phyloP scores from a whole-genome alignment of 2,329 filamentous ascomycete genomes.

The Trichophaea hybrida region DNA sequence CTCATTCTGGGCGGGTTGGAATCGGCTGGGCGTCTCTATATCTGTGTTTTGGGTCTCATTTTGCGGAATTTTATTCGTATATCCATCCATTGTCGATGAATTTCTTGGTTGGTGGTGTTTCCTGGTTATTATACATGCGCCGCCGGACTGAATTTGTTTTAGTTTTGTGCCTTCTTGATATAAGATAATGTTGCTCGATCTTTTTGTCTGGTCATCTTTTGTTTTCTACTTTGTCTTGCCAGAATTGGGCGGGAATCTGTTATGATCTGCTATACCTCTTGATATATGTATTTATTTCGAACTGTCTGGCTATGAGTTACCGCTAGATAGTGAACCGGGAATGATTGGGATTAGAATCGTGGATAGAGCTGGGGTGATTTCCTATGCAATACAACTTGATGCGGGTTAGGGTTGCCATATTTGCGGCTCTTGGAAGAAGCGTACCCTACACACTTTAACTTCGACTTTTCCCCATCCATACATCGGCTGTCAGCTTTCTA shows the following conservation, averaged over 20 bases:
- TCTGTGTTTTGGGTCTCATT: background rate
- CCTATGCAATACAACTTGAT: background rate
- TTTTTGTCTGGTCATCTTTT: constrained; percentile 6
- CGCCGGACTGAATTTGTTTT: background rate
- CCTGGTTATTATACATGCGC: background rate
- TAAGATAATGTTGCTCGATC: background rate
- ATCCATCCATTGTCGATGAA: background rate
- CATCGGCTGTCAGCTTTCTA: background rate
- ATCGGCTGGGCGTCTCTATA: background rate
- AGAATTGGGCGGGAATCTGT: constrained; percentile 14
- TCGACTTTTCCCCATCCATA: constrained; percentile 5
- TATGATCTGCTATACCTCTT: background rate
- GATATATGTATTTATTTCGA: too few relatives aligned
- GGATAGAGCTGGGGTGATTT: background rate
- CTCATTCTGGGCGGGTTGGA: background rate
- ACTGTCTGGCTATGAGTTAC: too few relatives aligned
- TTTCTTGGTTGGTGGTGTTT: background rate
- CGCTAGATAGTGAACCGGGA: too few relatives aligned
- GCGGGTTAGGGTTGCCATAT: background rate
- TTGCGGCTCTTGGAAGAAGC: background rate
- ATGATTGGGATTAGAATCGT: background rate
- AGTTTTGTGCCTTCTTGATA: background rate
- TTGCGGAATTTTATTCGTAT: background rate
- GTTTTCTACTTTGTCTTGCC: constrained; percentile 15
- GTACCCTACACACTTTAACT: constrained; percentile 4